Evolutionary conservation across 805 yeast species (phyloP).

Genomic region (Yarrowia sp.): DNA sequence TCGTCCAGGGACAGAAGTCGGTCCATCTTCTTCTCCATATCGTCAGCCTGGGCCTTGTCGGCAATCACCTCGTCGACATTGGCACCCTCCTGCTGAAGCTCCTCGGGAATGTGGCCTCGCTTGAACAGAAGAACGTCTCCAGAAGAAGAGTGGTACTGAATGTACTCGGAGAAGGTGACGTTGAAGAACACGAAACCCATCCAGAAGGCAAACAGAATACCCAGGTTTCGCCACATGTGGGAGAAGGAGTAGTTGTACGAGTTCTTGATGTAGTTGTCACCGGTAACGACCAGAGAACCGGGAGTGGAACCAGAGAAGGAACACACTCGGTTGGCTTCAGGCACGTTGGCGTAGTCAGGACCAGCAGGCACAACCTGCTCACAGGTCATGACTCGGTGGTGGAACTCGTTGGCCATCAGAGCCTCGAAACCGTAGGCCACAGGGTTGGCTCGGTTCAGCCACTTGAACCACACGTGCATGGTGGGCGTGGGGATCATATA

Average conservation of each 20-base stretch:
- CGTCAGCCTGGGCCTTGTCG: conserved; percentile 45
- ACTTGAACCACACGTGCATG: conserved; percentile 76
- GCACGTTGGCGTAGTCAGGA: conserved; percentile 55
- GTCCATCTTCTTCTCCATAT: conserved; percentile 47
- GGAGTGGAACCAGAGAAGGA: conserved; percentile 64
- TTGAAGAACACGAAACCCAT: conserved; percentile 51
- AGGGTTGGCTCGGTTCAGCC: conserved; percentile 68
- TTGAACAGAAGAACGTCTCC: conserved; percentile 49
- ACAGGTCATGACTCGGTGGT: conserved; percentile 63
- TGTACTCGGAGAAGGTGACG: conserved; percentile 49
- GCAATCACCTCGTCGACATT: conserved; percentile 44
- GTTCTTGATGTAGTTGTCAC: conserved; percentile 61
- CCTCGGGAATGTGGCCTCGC: conserved; percentile 51
- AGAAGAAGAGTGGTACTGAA: conserved; percentile 48
- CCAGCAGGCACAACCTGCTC: conserved; percentile 66
- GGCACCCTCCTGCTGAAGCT: conserved; percentile 47
- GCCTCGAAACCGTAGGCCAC: conserved; percentile 66
- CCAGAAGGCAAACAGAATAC: conserved; percentile 64
- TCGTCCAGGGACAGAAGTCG: conserved; percentile 39
- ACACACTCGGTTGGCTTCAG: conserved; percentile 59
- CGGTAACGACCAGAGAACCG: conserved; percentile 62
- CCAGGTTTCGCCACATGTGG: conserved; percentile 84
- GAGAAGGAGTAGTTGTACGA: conserved; percentile 60
- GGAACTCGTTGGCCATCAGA: conserved; percentile 70
- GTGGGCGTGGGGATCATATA: conserved; percentile 63